These are phyloP conservation scores for Trichoderma cornu-damae DNA, from an alignment of 2,329 filamentous ascomycete species.

Conservation along the genomic window DNA sequence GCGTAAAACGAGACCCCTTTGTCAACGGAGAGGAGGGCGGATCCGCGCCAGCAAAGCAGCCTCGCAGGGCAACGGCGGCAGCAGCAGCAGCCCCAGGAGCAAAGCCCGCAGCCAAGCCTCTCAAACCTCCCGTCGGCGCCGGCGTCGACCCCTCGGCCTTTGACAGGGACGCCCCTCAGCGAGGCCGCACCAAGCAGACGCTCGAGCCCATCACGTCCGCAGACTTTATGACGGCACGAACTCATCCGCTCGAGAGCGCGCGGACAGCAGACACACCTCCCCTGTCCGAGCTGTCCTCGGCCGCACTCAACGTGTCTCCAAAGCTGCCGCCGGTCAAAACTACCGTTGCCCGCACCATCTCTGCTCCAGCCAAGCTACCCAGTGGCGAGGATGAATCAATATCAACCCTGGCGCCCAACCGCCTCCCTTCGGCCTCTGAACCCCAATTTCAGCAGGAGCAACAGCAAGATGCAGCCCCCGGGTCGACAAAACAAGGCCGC, in stretches of 20 bases:
- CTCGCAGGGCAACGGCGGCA: neutral
- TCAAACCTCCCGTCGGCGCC: slow-evolving; percentile 22
- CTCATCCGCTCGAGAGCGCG: slow-evolving; percentile 32
- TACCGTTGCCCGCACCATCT: slow-evolving; percentile 31
- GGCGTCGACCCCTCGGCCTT: slow-evolving; percentile 41
- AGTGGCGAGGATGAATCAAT: slow-evolving; percentile 8
- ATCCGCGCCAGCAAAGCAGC: neutral
- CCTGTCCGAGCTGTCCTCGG: slow-evolving; percentile 39
- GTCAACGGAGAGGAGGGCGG: slow-evolving; percentile 19
- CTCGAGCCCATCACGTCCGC: slow-evolving; percentile 30
- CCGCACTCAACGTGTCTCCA: slow-evolving; percentile 40
- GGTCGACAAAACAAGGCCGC: neutral
- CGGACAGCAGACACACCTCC: slow-evolving; percentile 28
- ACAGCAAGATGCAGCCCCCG: neutral
- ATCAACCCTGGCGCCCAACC: neutral
- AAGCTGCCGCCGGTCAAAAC: slow-evolving; percentile 29
- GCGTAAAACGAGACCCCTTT: slow-evolving; percentile 19
- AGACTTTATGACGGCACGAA: slow-evolving; percentile 41
- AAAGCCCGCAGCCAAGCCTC: slow-evolving; percentile 14
- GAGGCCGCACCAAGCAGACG: slow-evolving; percentile 18
- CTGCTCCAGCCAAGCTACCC: slow-evolving; percentile 32
- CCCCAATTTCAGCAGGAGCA: neutral
- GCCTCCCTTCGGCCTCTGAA: slow-evolving; percentile 10
- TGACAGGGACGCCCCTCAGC: slow-evolving; percentile 29
- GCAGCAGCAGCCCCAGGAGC: neutral